Evolutionary conservation across 805 yeast species (phyloP).

Genomic region (Myxozyma monticola): DNA sequence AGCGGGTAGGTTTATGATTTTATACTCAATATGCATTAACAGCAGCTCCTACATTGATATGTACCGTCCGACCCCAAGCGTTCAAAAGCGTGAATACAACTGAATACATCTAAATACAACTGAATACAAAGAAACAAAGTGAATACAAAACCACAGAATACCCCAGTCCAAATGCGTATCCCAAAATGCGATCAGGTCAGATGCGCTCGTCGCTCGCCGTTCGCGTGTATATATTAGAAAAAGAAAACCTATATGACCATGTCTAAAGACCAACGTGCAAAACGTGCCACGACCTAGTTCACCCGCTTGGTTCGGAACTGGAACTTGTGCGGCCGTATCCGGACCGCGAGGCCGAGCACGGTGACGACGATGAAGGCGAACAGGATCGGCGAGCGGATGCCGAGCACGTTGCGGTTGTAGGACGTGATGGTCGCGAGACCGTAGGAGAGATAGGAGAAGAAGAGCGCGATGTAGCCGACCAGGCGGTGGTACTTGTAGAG

Average conservation of each 20-base stretch:
- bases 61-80: too few species aligned
- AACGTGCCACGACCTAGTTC: background rate
- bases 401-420: constrained; percentile 18
- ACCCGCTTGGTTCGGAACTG: constrained; percentile 11
- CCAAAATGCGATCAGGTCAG: too few species aligned
- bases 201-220: too few species aligned
- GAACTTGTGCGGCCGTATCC: constrained; percentile 25
- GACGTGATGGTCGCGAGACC: constrained; percentile 15
- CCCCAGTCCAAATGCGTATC: too few species aligned
- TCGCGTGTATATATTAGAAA: too few species aligned
- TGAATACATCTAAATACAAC: background rate
- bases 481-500: constrained; percentile 37
- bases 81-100: too few species aligned
- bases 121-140: background rate
- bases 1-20: too few species aligned
- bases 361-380: constrained; percentile 12
- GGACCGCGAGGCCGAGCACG: constrained; percentile 19
- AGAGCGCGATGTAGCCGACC: constrained; percentile 32
- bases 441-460: constrained; percentile 5
- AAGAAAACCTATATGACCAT: background rate
- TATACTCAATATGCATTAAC: too few species aligned
- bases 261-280: background rate
- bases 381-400: constrained; percentile 8
- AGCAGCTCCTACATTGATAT: too few species aligned
- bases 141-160: too few species aligned